A percentile compares a stretch with the other conserved stretches of the same genome.
These are phyloP conservation scores for Yamadazyma atlantica DNA, from an alignment of 1,139 yeast genomes.

Conservation along the genomic window DNA sequence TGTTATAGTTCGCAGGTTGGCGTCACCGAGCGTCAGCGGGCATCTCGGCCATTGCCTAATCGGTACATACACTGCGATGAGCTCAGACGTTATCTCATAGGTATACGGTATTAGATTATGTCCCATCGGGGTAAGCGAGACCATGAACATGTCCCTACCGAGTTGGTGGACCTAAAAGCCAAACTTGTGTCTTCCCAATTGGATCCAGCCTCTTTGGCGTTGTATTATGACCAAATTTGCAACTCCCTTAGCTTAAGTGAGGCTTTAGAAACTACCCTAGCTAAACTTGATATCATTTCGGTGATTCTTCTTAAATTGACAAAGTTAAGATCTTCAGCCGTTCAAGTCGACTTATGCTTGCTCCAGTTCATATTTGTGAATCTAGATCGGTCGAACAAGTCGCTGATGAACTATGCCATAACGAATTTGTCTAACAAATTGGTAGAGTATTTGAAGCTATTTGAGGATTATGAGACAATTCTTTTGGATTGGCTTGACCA, in stretches of 20 bases:
- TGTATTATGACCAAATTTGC: not conserved
- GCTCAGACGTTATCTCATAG: no score
- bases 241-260: not conserved
- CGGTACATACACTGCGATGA: no score
- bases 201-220: not conserved
- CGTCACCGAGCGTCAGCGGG: no score
- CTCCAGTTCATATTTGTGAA: conserved; percentile 3
- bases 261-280: conserved; percentile 1
- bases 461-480: conserved; percentile 9
- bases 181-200: not conserved
- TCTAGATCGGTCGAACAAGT: conserved; percentile 9
- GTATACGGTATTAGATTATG: no score
- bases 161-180: not conserved
- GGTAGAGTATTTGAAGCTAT: conserved; percentile 15
- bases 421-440: conserved; percentile 9
- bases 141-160: not conserved
- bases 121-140: no score
- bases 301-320: conserved; percentile 10
- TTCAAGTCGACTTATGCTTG: conserved; percentile 2
- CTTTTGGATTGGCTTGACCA: conserved; percentile 21
- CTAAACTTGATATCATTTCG: conserved; percentile 6
- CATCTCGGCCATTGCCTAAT: no score
- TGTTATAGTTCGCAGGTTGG: no score
- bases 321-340: conserved; percentile 2
- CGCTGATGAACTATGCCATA: conserved; percentile 4